These are phyloP conservation scores for Globisporangium spiculum DNA, from an alignment of 352 stramenopile species.

Conservation along the genomic window DNA sequence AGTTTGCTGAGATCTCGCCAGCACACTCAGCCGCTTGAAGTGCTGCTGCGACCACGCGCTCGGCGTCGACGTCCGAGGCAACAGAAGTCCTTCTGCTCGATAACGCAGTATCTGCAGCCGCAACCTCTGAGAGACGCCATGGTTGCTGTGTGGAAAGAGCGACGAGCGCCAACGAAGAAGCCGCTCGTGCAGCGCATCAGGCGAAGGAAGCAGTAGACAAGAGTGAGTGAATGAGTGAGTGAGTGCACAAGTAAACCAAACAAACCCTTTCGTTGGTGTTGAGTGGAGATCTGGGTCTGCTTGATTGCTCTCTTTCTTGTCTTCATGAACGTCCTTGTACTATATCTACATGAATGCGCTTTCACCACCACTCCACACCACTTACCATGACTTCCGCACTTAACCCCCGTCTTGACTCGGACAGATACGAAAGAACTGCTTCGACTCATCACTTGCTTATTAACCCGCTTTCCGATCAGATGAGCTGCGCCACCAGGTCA, in stretches of 20 bases:
- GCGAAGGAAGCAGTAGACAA: neutral
- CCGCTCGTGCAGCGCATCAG: neutral
- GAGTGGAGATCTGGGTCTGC: neutral
- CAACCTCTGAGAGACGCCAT: neutral
- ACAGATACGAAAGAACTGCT: neutral
- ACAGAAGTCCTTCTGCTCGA: too few relatives aligned
- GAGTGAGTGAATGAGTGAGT: too few relatives aligned
- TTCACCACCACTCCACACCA: neutral
- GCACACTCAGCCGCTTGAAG: neutral
- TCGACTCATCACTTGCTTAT: neutral
- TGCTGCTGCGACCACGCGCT: neutral
- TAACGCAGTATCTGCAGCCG: neutral
- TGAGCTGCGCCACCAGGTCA: conserved; percentile 37
- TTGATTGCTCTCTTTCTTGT: neutral
- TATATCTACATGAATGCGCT: conserved; percentile 1
- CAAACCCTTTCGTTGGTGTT: neutral
- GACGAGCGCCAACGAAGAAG: neutral
- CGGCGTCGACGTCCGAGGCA: conserved; percentile 1
- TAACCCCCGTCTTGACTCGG: neutral
- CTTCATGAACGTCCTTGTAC: neutral
- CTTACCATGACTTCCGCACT: neutral
- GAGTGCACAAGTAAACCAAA: neutral
- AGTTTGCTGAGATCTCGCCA: conserved; percentile 19
- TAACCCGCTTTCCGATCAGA: conserved; percentile 13
- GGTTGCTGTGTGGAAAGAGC: neutral